Conservation (phyloP, 176 grass and related monocot species). For the Aegilops bicornis region DNA sequence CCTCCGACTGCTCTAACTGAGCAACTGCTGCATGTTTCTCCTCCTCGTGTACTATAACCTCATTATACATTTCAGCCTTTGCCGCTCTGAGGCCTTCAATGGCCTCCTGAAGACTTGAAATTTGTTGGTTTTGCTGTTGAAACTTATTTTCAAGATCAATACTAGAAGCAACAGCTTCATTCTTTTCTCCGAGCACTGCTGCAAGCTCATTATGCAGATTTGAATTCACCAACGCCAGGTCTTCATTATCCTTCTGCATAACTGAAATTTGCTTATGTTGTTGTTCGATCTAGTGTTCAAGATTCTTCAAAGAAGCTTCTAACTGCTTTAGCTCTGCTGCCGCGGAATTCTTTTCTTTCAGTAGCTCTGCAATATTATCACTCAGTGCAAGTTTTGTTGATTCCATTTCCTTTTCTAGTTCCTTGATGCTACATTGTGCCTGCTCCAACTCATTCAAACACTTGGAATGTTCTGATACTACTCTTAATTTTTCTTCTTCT, state of each 20-base stretch:
- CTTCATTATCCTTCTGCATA: conserved; percentile 34
- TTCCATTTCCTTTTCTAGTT: conserved; percentile 42
- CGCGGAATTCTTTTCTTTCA: conserved; percentile 14
- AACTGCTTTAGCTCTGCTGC: conserved; percentile 20
- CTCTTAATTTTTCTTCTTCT: conserved; percentile 40
- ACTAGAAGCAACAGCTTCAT: conserved; percentile 35
- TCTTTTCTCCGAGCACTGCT: conserved; percentile 32
- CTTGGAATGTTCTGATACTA: conserved; percentile 38
- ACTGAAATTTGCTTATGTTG: conserved; percentile 38
- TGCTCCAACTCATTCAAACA: conserved; percentile 48
- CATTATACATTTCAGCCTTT: conserved; percentile 41
- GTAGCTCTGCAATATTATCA: conserved; percentile 29
- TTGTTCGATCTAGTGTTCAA: conserved; percentile 41
- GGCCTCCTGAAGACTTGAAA: conserved; percentile 43
- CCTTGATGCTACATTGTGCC: conserved; percentile 16
- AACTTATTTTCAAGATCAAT: conserved; percentile 45
- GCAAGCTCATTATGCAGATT: conserved; percentile 37
- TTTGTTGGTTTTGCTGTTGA: conserved; percentile 43
- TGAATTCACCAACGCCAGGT: conserved; percentile 30
- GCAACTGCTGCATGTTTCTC: conserved; percentile 37
- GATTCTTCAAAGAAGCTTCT: conserved; percentile 46
- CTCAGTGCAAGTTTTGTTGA: conserved; percentile 38
- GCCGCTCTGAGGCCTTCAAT: conserved; percentile 29
- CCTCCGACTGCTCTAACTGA: conserved; percentile 37
- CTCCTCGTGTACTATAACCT: conserved; percentile 21